phyloP scores from a whole-genome alignment of 2,329 filamentous ascomycete genomes.

The Xylariaceae sp. region DNA sequence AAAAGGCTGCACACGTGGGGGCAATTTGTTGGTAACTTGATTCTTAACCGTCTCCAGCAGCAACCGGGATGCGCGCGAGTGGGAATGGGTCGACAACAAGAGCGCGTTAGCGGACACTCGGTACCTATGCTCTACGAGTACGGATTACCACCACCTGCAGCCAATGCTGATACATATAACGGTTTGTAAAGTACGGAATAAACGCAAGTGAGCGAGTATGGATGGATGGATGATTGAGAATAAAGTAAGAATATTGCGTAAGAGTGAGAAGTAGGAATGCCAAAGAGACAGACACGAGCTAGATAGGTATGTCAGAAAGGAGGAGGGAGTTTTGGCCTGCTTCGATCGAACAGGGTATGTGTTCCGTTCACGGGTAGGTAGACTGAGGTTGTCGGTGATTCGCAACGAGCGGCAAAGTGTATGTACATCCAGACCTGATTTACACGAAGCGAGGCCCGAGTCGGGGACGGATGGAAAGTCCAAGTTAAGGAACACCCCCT shows the following conservation, averaged over 20 bases:
- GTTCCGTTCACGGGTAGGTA: too few relatives aligned
- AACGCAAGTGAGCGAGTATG: conserved; percentile 14
- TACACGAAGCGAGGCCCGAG: conserved; percentile 16
- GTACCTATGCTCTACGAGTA: too few relatives aligned
- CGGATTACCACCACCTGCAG: too few relatives aligned
- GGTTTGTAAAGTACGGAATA: conserved; percentile 2
- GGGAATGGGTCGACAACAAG: conserved; percentile 11
- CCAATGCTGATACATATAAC: too few relatives aligned
- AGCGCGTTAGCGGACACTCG: conserved; percentile 9
- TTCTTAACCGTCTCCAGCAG: conserved; percentile 19
- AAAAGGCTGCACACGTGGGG: conserved; percentile 26
- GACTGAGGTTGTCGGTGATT: not conserved
- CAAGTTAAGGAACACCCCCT: not conserved
- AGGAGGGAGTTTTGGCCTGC: conserved; percentile 15
- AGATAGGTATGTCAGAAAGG: conserved; percentile 28
- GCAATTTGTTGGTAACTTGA: conserved; percentile 19
- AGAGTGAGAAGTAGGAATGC: conserved; percentile 17
- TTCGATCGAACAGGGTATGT: conserved; percentile 11
- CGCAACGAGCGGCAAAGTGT: not conserved
- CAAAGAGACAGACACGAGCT: conserved; percentile 26
- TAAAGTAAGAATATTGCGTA: conserved; percentile 11
- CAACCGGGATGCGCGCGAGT: conserved; percentile 16
- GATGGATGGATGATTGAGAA: conserved; percentile 17
- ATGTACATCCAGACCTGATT: not conserved
- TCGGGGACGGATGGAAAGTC: conserved; percentile 7